These are phyloP conservation scores for Fusarium staphyleae DNA, from an alignment of 2,329 filamentous ascomycete species.

Conservation along the genomic window DNA sequence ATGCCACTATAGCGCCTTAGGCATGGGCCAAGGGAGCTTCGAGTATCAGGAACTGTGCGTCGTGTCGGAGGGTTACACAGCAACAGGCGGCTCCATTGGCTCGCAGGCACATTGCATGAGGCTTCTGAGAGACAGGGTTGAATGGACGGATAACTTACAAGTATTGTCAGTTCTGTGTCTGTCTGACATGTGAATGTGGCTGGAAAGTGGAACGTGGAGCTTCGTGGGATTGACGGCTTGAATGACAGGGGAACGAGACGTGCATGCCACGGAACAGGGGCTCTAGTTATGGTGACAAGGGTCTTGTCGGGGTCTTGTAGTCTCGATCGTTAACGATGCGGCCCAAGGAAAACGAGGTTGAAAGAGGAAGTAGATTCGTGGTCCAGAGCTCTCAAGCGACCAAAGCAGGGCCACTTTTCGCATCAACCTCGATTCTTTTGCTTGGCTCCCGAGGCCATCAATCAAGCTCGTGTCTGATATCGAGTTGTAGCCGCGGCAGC, in stretches of 20 bases:
- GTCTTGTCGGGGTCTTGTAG: too few relatives aligned
- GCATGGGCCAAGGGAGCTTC: slow-evolving; percentile 11
- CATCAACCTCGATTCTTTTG: slow-evolving; percentile 23
- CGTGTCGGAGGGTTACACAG: slow-evolving; percentile 16
- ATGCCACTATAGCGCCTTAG: slow-evolving; percentile 21
- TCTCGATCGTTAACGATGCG: slow-evolving; percentile 29
- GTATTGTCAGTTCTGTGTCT: slow-evolving; percentile 7
- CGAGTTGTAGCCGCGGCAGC: slow-evolving; percentile 28
- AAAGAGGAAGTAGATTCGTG: slow-evolving; percentile 34
- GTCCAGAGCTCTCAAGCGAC: slow-evolving; percentile 5
- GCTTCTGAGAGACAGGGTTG: too few relatives aligned
- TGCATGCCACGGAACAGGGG: slow-evolving; percentile 31
- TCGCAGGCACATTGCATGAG: too few relatives aligned
- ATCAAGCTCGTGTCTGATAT: slow-evolving; percentile 27
- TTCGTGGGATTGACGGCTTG: slow-evolving; percentile 7
- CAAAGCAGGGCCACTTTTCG: slow-evolving; percentile 29
- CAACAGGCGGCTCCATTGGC: too few relatives aligned
- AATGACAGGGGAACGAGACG: slow-evolving; percentile 27
- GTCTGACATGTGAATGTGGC: slow-evolving; percentile 47
- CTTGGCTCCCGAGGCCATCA: slow-evolving; percentile 33
- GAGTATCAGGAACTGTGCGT: slow-evolving; percentile 2
- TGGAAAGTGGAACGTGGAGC: slow-evolving; percentile 29
- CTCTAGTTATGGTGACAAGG: slow-evolving; percentile 4
- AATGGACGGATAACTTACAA: too few relatives aligned
- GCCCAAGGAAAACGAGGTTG: slow-evolving; percentile 20